phyloP scores from a whole-genome alignment of 179 eudicot genomes.

The Drosera spatulata region DNA sequence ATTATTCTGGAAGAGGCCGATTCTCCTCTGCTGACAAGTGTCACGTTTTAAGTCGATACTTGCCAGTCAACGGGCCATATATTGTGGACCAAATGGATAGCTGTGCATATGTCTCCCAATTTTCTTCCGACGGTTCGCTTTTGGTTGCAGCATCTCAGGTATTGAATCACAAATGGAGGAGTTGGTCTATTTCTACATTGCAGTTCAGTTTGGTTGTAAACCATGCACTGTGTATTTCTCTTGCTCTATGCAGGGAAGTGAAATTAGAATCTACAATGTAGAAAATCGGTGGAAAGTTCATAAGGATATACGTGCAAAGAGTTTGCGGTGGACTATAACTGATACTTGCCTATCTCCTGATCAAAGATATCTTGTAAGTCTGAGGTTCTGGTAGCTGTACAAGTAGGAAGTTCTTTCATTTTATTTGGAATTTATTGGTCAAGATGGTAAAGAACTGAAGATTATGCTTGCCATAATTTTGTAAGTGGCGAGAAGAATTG shows the following conservation, averaged over 20 bases:
- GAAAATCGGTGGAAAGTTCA: slow-evolving; percentile 63
- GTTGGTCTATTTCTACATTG: not conserved
- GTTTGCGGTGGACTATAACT: slow-evolving; percentile 83
- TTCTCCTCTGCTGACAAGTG: slow-evolving; percentile 56
- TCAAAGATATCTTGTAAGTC: slow-evolving; percentile 65
- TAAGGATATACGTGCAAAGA: slow-evolving; percentile 60
- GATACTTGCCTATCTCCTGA: slow-evolving; percentile 85
- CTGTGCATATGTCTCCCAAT: slow-evolving; percentile 77
- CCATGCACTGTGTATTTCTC: not conserved
- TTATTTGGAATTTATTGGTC: not conserved
- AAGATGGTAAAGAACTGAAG: too few relatives aligned
- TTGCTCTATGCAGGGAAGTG: slow-evolving; percentile 50
- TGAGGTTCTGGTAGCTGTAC: not conserved
- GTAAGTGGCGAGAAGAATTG: too few relatives aligned
- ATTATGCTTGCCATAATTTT: too few relatives aligned
- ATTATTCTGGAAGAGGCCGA: slow-evolving; percentile 62
- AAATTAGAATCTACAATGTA: slow-evolving; percentile 59
- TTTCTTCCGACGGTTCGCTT: slow-evolving; percentile 73
- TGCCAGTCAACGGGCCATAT: slow-evolving; percentile 56
- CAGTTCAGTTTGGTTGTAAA: slow-evolving; percentile 3
- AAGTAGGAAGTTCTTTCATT: not conserved
- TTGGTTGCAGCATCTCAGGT: slow-evolving; percentile 85
- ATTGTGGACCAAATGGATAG: slow-evolving; percentile 49
- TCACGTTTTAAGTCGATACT: slow-evolving; percentile 58
- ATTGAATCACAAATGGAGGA: not conserved